Conservation (phyloP, 495 filamentous ascomycete genomes). For the Daldinia bambusicola region DNA sequence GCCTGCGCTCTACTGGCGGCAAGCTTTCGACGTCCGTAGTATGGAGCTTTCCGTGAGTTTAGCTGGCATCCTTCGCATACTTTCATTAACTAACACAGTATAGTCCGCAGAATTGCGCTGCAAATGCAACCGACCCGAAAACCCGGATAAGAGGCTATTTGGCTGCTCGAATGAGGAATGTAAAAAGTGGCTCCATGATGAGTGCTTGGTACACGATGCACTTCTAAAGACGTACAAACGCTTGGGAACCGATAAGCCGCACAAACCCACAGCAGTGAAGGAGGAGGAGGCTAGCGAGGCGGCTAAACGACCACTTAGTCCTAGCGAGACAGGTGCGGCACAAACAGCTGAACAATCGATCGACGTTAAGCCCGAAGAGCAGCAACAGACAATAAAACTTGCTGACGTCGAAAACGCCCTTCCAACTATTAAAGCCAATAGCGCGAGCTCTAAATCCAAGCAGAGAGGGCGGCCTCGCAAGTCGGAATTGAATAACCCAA, state of each 20-base stretch:
- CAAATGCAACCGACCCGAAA: constrained; percentile 68
- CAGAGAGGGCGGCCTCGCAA: constrained; percentile 49
- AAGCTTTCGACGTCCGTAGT: constrained; percentile 66
- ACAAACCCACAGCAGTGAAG: constrained; percentile 50
- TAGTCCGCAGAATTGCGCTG: constrained; percentile 69
- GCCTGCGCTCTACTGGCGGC: constrained; percentile 70
- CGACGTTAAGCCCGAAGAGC: constrained; percentile 57
- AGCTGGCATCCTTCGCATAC: neutral
- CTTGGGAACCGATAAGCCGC: constrained; percentile 58
- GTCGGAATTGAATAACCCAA: constrained; percentile 44
- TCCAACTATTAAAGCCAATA: constrained; percentile 31
- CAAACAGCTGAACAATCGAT: constrained; percentile 57
- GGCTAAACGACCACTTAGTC: constrained; percentile 55
- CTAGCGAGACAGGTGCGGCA: constrained; percentile 55
- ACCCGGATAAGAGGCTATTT: constrained; percentile 69
- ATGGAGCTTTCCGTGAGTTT: constrained; percentile 67
- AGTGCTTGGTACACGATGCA: constrained; percentile 66
- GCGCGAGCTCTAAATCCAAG: constrained; percentile 31
- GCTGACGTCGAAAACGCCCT: constrained; percentile 34
- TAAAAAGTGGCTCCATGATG: constrained; percentile 71
- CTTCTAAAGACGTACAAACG: constrained; percentile 59
- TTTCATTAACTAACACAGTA: constrained; percentile 17
- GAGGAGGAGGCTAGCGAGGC: constrained; percentile 50
- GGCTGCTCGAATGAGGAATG: constrained; percentile 67
- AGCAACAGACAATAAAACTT: constrained; percentile 36